phyloP scores from a whole-genome alignment of 495 filamentous ascomycete genomes.

The Aspergillus baeticus region DNA sequence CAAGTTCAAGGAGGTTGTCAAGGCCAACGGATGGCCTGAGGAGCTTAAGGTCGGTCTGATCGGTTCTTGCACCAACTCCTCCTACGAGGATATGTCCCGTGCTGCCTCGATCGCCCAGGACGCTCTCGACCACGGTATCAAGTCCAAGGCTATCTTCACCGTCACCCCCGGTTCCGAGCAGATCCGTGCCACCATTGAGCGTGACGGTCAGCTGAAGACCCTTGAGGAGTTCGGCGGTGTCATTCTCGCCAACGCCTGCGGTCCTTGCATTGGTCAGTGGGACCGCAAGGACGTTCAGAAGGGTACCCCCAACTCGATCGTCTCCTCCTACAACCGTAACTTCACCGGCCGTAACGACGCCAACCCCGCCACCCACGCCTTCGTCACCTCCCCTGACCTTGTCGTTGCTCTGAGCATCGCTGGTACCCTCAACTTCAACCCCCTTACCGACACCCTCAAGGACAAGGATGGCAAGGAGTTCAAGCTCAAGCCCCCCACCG shows the following conservation, averaged over 20 bases:
- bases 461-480: constrained; percentile 98
- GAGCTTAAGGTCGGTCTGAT: constrained; percentile 90
- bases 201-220: constrained; percentile 77
- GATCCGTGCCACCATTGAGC: constrained; percentile 87
- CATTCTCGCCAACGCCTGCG: constrained; percentile 93
- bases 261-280: constrained; percentile 87
- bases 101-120: constrained; percentile 90
- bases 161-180: constrained; percentile 96
- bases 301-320: constrained; percentile 93
- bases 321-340: constrained; percentile 98
- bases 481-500: constrained; percentile 73
- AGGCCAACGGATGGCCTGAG: constrained; percentile 79
- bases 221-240: constrained; percentile 88
- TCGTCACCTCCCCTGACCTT: constrained; percentile 97
- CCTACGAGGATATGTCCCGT: constrained; percentile 96
- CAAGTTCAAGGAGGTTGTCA: constrained; percentile 75
- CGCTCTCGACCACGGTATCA: constrained; percentile 79
- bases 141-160: constrained; percentile 88
- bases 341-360: constrained; percentile 99
- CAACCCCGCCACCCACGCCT: constrained; percentile 97
- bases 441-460: constrained; percentile 88
- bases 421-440: constrained; percentile 94
- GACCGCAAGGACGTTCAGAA: constrained; percentile 94
- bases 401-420: constrained; percentile 91
- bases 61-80: constrained; percentile 97